Evolutionary conservation across 1,284 basidiomycete genomes (phyloP), one percentile per base, ranked within the genome.

Genomic region (Cystobasidium slooffiae): DNA sequence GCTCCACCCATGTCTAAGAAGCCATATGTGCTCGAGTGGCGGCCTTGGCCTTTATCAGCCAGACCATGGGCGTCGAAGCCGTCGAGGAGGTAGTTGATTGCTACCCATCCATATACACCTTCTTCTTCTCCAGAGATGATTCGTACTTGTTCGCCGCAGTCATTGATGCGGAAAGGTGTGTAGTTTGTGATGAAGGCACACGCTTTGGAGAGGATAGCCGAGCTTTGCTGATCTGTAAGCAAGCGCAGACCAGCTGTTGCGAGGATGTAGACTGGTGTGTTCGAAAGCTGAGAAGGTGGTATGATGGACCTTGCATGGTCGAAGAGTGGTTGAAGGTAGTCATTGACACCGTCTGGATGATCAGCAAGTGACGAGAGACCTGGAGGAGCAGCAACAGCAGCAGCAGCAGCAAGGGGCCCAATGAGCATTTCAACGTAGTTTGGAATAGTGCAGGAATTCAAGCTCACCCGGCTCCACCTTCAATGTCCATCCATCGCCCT

Each of bases 1-100:
- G 97, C 96, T 47, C 96, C 96, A 69, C 96, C 96, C 97, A 99
- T 99, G 82, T 99, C 97, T 76, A 99, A 86, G 83, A 99, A 99
- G 4, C 97, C 97, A 80, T 93, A 98, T 3, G 97, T 98, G 44
- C 92, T 92, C 73, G 83, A 81, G 67, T 84, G 83, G 51, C 80
- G 81, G 16, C 64, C 72, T 10, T 63, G 47, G 8, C 73, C 73
- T 52, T 75, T 39, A 62, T 69, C 73, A 41, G 67, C 76, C 51
- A 81, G 82, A 1, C 81, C 82, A 61, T 87, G 85, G 16, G 88
- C 88, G 16, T 86, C 86, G 81, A 99, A 99, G 1, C 95, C 96
- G 81, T 99, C 93, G 94, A 98, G 97, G 56, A 99, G 89, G 82
- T 99, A 99, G 83, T 99, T 99, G 81, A 98, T 93, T 0, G 95